Conservation (phyloP, 2,329 filamentous ascomycete genomes). For the Aureobasidium sp. region DNA sequence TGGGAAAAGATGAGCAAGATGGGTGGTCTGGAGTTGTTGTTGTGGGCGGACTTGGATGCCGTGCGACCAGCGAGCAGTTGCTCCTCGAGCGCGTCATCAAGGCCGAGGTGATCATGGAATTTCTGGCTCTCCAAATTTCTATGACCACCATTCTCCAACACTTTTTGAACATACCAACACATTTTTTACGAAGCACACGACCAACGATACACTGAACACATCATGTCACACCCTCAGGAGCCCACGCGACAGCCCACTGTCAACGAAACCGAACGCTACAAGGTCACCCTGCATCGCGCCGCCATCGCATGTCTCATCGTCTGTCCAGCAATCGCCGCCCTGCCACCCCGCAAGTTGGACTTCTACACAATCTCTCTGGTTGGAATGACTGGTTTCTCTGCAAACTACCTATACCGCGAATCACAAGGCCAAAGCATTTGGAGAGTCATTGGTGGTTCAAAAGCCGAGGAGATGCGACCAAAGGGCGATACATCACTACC, state of each 20-base stretch:
- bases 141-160: neutral
- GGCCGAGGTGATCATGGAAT: neutral
- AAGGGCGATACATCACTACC: conserved; percentile 23
- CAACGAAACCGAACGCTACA: conserved; percentile 21
- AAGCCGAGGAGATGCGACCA: conserved; percentile 1
- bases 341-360: conserved; percentile 58
- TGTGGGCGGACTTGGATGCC: neutral
- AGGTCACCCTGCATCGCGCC: conserved; percentile 33
- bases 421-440: conserved; percentile 35
- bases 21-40: neutral
- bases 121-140: neutral
- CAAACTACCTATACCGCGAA: conserved; percentile 42
- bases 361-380: conserved; percentile 51
- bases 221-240: conserved; percentile 24
- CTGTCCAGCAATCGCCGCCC: conserved; percentile 47
- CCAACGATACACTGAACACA: neutral
- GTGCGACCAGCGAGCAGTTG: neutral
- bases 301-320: conserved; percentile 44
- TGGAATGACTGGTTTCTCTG: conserved; percentile 42
- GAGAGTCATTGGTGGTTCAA: conserved; percentile 24
- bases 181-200: neutral
- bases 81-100: neutral
- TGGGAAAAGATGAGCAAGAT: neutral
- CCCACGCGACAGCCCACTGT: conserved; percentile 21
- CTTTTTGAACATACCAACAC: neutral